Evolutionary conservation across 495 filamentous ascomycete species (phyloP).

Genomic region (Aspergillus wentii): DNA sequence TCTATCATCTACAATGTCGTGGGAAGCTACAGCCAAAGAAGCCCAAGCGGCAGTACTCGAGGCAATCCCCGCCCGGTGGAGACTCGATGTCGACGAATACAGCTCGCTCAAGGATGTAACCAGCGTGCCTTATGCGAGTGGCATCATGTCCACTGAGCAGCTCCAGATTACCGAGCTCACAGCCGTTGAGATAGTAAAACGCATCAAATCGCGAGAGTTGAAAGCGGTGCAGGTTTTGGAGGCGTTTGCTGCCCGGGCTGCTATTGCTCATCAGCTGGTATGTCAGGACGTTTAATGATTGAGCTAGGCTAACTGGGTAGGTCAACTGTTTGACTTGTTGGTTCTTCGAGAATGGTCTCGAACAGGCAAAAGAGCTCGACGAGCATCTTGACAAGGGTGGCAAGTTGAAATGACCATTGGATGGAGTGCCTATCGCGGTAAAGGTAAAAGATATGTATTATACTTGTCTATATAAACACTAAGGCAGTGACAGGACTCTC

Average conservation of each 20-base stretch:
- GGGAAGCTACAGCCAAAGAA: too few species aligned
- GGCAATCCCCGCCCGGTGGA: too few species aligned
- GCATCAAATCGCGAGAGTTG: conserved; percentile 27
- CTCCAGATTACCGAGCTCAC: conserved; percentile 33
- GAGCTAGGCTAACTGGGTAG: conserved; percentile 7
- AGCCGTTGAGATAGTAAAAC: conserved; percentile 25
- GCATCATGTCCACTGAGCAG: conserved; percentile 28
- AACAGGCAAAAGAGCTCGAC: conserved; percentile 54
- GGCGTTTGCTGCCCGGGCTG: conserved; percentile 43
- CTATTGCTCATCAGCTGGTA: conserved; percentile 39
- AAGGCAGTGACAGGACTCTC: too few species aligned
- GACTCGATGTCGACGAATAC: too few species aligned
- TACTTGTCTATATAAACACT: conserved; percentile 23
- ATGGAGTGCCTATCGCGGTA: conserved; percentile 57
- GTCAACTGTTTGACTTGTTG: conserved; percentile 50
- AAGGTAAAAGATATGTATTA: conserved; percentile 30
- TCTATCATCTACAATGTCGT: too few species aligned
- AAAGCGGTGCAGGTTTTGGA: conserved; percentile 32
- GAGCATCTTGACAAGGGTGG: conserved; percentile 35
- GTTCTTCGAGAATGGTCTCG: conserved; percentile 50
- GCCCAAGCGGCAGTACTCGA: too few species aligned
- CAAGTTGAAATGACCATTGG: conserved; percentile 46
- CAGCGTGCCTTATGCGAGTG: conserved; percentile 26
- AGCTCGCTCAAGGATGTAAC: too few species aligned
- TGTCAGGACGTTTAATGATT: conserved; percentile 10